phyloP scores from a whole-genome alignment of 306 rosid species.

The Citrullus colocynthis region DNA sequence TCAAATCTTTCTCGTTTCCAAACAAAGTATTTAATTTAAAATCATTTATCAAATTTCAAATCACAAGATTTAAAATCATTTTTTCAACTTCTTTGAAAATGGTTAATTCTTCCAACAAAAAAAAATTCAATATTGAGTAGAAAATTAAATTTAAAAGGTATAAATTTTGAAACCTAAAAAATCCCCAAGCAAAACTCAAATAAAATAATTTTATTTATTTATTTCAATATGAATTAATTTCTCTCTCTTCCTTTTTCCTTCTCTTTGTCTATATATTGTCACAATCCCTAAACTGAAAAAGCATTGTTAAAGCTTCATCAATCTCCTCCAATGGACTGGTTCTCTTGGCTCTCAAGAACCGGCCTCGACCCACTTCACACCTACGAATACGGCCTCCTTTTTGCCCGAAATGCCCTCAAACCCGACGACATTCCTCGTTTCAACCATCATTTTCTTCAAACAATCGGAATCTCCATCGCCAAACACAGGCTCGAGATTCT shows the following conservation, averaged over 20 bases:
- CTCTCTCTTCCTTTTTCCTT: not conserved
- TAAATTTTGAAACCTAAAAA: too few relatives aligned
- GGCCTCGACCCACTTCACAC: conserved; percentile 49
- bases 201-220: too few relatives aligned
- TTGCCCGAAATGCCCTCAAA: conserved; percentile 57
- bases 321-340: conserved; percentile 67
- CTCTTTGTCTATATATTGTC: conserved; percentile 18
- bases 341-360: conserved; percentile 79
- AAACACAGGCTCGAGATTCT: conserved; percentile 85
- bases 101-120: too few relatives aligned
- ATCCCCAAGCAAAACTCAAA: too few relatives aligned
- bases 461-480: conserved; percentile 79
- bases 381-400: conserved; percentile 62
- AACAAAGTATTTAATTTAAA: too few relatives aligned
- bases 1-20: too few relatives aligned
- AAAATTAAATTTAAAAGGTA: too few relatives aligned
- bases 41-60: too few relatives aligned
- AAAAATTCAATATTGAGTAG: too few relatives aligned
- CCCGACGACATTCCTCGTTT: conserved; percentile 42
- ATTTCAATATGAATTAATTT: too few relatives aligned
- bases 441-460: conserved; percentile 80
- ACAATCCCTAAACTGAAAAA: not conserved
- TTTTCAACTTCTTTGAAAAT: too few relatives aligned
- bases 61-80: too few relatives aligned
- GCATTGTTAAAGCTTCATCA: not conserved